Conservation (phyloP, 139 green algal species). For the Chlorella vulgaris region DNA sequence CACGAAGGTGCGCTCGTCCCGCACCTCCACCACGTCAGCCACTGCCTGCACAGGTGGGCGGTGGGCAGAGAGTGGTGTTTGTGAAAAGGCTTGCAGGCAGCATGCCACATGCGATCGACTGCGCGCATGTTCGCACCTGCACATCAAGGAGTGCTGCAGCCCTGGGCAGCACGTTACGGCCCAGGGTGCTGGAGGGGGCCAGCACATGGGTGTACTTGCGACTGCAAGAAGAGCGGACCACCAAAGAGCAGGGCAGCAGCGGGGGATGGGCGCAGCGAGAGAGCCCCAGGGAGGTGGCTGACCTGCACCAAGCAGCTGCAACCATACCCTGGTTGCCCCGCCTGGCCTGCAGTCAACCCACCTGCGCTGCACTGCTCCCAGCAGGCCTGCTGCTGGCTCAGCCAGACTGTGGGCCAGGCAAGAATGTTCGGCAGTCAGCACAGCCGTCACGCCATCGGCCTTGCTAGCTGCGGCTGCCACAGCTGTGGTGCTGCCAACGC, state of each 20-base stretch:
- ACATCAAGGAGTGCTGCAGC: conserved; percentile 81
- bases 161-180: conserved; percentile 85
- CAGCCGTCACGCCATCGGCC: conserved; percentile 36
- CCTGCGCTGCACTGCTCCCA: conserved; percentile 53
- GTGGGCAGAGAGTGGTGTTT: background rate
- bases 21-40: conserved; percentile 73
- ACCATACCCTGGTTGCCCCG: too few species aligned
- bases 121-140: background rate
- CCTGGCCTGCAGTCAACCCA: too few species aligned
- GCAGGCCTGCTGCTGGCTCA: conserved; percentile 58
- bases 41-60: conserved; percentile 60
- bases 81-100: background rate
- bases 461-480: background rate
- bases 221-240: conserved; percentile 53
- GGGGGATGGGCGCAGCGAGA: too few species aligned
- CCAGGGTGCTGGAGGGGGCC: conserved; percentile 72
- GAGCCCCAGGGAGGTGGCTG: too few species aligned
- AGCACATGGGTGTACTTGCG: conserved; percentile 73
- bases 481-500: background rate
- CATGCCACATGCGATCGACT: background rate
- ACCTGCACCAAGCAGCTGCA: too few species aligned
- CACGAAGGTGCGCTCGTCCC: conserved; percentile 71
- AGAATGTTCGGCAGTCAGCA: conserved; percentile 66
- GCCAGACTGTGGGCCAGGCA: conserved; percentile 66
- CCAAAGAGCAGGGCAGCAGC: too few species aligned